Conservation (phyloP, 352 stramenopile genomes). For the Globisporangium polare region DNA sequence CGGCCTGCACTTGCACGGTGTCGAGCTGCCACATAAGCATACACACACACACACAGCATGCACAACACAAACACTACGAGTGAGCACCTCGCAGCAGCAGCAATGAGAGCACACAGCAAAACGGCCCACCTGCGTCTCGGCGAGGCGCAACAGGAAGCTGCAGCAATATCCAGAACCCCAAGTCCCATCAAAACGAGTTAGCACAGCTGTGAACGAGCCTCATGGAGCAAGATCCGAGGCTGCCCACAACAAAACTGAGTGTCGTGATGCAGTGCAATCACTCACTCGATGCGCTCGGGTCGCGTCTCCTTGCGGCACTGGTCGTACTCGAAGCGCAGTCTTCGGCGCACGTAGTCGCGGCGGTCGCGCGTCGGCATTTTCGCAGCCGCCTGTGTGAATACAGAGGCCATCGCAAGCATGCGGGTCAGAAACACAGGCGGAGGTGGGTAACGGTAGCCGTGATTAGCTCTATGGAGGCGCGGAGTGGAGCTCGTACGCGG, state of each 20-base stretch:
- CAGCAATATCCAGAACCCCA: background rate
- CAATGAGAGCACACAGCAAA: background rate
- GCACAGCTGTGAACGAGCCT: no score
- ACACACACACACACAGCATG: background rate
- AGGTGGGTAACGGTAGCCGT: background rate
- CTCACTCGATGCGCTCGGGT: conserved; percentile 54
- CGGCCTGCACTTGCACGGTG: conserved; percentile 65
- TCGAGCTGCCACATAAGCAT: conserved; percentile 36
- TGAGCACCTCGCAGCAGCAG: background rate
- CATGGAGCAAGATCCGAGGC: no score
- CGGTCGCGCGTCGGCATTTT: conserved; percentile 69
- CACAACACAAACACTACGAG: background rate
- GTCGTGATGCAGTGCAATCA: background rate
- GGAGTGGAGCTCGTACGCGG: conserved; percentile 32
- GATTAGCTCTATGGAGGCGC: background rate
- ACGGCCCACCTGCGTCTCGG: conserved; percentile 47
- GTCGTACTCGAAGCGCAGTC: conserved; percentile 70
- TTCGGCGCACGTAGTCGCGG: conserved; percentile 57
- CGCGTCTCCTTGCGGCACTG: conserved; percentile 49
- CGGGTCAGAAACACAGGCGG: background rate
- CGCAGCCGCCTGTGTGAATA: conserved; percentile 35
- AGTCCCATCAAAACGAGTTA: no score
- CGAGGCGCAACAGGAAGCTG: conserved; percentile 44
- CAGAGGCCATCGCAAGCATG: background rate
- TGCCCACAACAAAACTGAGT: background rate